Base-by-base conservation (phyloP, 805 yeast genomes). In the Hanseniaspora jakobsenii region DNA sequence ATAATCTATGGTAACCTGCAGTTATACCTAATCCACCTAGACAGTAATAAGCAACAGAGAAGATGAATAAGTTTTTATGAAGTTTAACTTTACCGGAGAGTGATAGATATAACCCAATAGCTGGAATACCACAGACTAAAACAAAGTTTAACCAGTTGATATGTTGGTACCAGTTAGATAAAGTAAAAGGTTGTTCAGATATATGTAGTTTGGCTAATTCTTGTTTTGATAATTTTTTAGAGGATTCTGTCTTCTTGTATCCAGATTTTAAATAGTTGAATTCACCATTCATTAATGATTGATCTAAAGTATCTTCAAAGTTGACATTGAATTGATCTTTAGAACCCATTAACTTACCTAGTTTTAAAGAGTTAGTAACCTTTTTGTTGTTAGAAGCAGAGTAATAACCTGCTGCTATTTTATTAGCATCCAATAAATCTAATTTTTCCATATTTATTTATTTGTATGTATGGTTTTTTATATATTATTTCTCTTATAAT, bases 281-380 rank as follows among this genome's bases (percentile, higher is more conserved):
- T 12, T 53, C 51, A 51, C 72, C 78, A 50, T 66, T 58, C 24
- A 71, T 42, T 72, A 59, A 53, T 75, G 75, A 49, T 75, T 80
- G 46, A 29, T 42, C 46, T 22, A 35, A 29, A 10, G 29, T 12
- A n/a, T 42, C 36, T 27, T 30, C 27, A 32, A 81, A 83, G 34
- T 82, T 75, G 21, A 78, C 77, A 32, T 69, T 66, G 18, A 78
- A 78, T 70, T 81, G 69, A 32, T 74, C 72, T 58, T 81, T 80
- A 39, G 89, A 78, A 29, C 93, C 93, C 93, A 82, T 82, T 55
- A 82, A 65, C 38, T 66, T 66, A 32, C 91, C 91, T 39, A 86
- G 81, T 16, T 86, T 82, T 47, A 86, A 86, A 38, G 81, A 89
- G 41, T 81, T 75, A 62, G 89, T 72, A 42, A 75, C 76, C 46